Evolutionary conservation across 768 basidiomycete genomes (phyloP), one percentile per base, ranked within the genome.

Genomic region (Russula compacta): DNA sequence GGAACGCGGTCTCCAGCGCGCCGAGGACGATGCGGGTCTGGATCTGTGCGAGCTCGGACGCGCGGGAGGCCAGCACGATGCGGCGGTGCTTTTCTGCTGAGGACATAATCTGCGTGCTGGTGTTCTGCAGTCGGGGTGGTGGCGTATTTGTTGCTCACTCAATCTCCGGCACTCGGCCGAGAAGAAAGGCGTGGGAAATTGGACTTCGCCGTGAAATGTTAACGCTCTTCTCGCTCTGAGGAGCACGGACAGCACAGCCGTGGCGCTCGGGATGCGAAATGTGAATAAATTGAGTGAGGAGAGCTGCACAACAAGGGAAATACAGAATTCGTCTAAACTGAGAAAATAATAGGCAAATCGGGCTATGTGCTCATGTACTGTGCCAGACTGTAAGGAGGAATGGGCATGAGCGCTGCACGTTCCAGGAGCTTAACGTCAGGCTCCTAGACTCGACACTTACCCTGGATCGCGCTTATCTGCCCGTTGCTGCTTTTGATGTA

Each of bases 1-100:
- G 84, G 71, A 84, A 83, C 4, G 78, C 73, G 24, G 76, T 71
- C 46, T 81, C 74, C 57, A 98, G 81, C 3, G 80, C 75, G 53
- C 80, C 81, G 56, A 85, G 76, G 46, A 94, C 92, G 57, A 83
- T 81, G 69, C 91, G 83, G 17, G 95, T 92, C 73, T 98, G 95
- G 67, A 92, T 80, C 73, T 90, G 84, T 5, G 95, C 95, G 10
- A 98, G 84, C 69, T 92, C 83, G 3, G 92, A 94, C 44, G 83
- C 83, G 42, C 95, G 81, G 10, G 95, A 95, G 47, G 93, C 95
- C 46, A 98, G 77, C 12, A 81, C 80, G 68, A 91, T 85, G 0
- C 78, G 81, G 63, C 84, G 78, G 42, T 1, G 24, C 24, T 74
- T 51, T 55, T 56, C 55, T 42, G 35, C 14, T 29, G 24, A 29